Evolutionary conservation across 768 basidiomycete genomes (phyloP), one percentile per base, ranked within the genome.

Genomic region (Mycena capillaripes): DNA sequence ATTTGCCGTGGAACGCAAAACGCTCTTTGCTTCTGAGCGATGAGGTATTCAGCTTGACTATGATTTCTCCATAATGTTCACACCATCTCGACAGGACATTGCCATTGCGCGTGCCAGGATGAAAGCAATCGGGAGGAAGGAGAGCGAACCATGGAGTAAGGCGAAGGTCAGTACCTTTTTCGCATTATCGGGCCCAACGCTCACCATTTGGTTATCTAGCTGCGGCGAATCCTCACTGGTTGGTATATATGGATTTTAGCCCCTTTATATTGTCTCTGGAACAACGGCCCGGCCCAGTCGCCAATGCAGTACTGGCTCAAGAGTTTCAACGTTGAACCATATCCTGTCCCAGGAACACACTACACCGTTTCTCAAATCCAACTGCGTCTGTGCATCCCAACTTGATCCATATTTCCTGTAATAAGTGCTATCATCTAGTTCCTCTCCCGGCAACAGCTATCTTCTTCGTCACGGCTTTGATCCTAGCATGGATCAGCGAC

Each of bases 221-320:
- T 76, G 12, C 69, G 66, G 3, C 59, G 62, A 23, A 73, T 76
- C 4, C 42, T 76, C 46, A 71, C 65, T 1, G 58, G 61, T 17
- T 76, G 75, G 75, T 55, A 76, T 58, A 59, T 76, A 9, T 76
- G 67, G 29, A 69, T 76, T 27, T 58, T 76, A 1, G n/a, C n/a
- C n/a, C n/a, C n/a, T n/a, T n/a, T n/a, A 62, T 76, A 76, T 59
- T 69, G 73, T 17, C 69, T 76, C 14, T 76, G 75, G 75, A 76
- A 76, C 69, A 76, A 76, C 57, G 75, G 56, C 34, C 12, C 21
- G 3, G 66, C 58, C 27, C 75, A 76, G 32, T 67, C 75, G 0
- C 75, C 75, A 10, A 64, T 76, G 34, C 72, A 73, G 40, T 76
- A 65, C 42, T 76, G 72, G 72, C 66, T 76, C 30, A 76, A 76